A percentile compares a stretch with the other conserved stretches of the same genome.
These are phyloP conservation scores for Eucalyptus cloeziana DNA, from an alignment of 345 rosid species.

Conservation along the genomic window DNA sequence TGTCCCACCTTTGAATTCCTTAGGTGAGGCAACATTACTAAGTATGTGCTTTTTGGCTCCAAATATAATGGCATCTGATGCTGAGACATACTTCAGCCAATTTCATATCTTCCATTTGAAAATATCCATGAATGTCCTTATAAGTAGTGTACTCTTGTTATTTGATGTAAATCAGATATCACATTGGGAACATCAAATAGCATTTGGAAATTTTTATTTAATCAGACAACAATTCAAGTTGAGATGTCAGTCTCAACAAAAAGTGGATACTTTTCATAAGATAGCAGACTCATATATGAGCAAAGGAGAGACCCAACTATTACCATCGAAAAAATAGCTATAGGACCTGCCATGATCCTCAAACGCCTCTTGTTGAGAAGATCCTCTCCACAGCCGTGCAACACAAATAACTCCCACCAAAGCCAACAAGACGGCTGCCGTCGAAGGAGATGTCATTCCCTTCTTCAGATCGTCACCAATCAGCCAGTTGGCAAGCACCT, in stretches of 20 bases:
- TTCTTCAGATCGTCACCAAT: constrained; percentile 23
- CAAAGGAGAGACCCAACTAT: not conserved
- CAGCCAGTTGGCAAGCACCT: constrained; percentile 68
- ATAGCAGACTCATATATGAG: not conserved
- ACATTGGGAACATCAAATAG: not conserved
- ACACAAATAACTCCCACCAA: constrained; percentile 31
- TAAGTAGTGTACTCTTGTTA: not conserved
- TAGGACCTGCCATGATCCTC: constrained; percentile 33
- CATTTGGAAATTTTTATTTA: not conserved
- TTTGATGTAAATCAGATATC: not conserved
- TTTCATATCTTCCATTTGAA: not conserved
- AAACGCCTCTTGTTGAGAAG: constrained; percentile 14
- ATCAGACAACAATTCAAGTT: not conserved
- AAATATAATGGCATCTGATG: not conserved
- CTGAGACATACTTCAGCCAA: not conserved
- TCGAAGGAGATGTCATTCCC: constrained; percentile 35
- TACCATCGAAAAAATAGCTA: constrained; percentile 51
- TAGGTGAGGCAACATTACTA: not conserved
- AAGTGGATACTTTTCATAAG: not conserved
- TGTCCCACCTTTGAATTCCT: not conserved
- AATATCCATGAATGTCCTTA: not conserved
- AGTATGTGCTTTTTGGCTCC: not conserved
- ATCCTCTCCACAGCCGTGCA: constrained; percentile 43
- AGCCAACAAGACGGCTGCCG: constrained; percentile 31
- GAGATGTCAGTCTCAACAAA: not conserved